Evolutionary conservation across 352 stramenopile genomes (phyloP).

Genomic region (Pythium scleroteichum): DNA sequence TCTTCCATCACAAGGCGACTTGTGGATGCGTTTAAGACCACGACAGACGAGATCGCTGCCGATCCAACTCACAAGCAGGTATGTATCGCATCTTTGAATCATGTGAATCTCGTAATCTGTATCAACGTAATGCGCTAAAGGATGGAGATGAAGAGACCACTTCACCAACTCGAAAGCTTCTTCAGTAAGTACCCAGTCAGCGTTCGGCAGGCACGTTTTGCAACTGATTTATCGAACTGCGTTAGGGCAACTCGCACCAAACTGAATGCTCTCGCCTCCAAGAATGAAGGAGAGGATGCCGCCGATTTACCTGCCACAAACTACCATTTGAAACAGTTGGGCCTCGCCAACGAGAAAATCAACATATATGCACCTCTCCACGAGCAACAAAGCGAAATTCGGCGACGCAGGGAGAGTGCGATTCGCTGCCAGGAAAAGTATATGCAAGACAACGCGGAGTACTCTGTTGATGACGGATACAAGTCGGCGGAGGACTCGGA

Average conservation of each 20-base stretch:
- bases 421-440: conserved; percentile 43
- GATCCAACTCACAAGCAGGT: conserved; percentile 8
- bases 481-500: conserved; percentile 69
- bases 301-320: conserved; percentile 48
- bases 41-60: conserved; percentile 2
- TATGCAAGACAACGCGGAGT: conserved; percentile 33
- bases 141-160: conserved; percentile 3
- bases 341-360: conserved; percentile 65
- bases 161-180: conserved; percentile 33
- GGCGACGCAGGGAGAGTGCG: conserved; percentile 54
- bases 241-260: conserved; percentile 40
- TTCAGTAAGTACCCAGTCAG: conserved; percentile 26
- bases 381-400: conserved; percentile 67
- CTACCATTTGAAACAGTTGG: conserved; percentile 82
- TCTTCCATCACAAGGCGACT: conserved; percentile 26
- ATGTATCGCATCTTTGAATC: not conserved
- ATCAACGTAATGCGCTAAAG: no score
- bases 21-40: conserved; percentile 29
- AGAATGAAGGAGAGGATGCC: conserved; percentile 10
- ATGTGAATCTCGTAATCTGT: no score
- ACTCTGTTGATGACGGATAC: conserved; percentile 39
- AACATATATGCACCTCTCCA: conserved; percentile 76
- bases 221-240: not conserved
- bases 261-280: conserved; percentile 32
- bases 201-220: not conserved